phyloP scores from a whole-genome alignment of 192 early-diverging fungal genomes.

The Pilaira anomala region DNA sequence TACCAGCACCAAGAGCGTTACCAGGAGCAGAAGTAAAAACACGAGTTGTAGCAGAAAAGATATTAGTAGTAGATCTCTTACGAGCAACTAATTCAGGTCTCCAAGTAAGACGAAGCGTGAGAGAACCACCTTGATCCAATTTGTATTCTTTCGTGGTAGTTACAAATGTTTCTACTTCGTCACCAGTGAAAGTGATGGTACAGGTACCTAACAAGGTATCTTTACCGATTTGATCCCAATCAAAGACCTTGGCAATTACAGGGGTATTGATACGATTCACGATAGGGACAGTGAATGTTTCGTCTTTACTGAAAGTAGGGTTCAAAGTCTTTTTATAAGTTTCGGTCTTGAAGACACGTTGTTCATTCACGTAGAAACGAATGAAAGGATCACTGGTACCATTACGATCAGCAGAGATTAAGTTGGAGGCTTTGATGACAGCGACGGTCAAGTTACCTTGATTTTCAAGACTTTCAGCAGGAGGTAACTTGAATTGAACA shows the following conservation, averaged over 20 bases:
- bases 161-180: slow-evolving; percentile 29
- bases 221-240: slow-evolving; percentile 75
- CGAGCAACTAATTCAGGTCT: slow-evolving; percentile 46
- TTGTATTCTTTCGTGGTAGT: not conserved
- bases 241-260: slow-evolving; percentile 65
- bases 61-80: slow-evolving; percentile 29
- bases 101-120: slow-evolving; percentile 59
- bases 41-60: slow-evolving; percentile 37
- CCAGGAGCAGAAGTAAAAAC: slow-evolving; percentile 52
- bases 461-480: slow-evolving; percentile 53
- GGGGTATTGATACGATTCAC: slow-evolving; percentile 48
- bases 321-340: slow-evolving; percentile 70
- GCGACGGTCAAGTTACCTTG: slow-evolving; percentile 65
- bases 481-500: slow-evolving; percentile 40
- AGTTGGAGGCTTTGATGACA: slow-evolving; percentile 50
- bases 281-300: slow-evolving; percentile 60
- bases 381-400: slow-evolving; percentile 75
- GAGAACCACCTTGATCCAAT: slow-evolving; percentile 33
- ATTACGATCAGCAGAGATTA: slow-evolving; percentile 68
- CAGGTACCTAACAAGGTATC: slow-evolving; percentile 56
- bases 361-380: slow-evolving; percentile 59
- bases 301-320: slow-evolving; percentile 61
- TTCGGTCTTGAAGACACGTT: slow-evolving; percentile 67
- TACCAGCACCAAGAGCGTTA: slow-evolving; percentile 52
- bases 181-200: slow-evolving; percentile 46